Base-by-base conservation (phyloP, 2,329 filamentous ascomycete species). In the Arthrobotrys iridis region DNA sequence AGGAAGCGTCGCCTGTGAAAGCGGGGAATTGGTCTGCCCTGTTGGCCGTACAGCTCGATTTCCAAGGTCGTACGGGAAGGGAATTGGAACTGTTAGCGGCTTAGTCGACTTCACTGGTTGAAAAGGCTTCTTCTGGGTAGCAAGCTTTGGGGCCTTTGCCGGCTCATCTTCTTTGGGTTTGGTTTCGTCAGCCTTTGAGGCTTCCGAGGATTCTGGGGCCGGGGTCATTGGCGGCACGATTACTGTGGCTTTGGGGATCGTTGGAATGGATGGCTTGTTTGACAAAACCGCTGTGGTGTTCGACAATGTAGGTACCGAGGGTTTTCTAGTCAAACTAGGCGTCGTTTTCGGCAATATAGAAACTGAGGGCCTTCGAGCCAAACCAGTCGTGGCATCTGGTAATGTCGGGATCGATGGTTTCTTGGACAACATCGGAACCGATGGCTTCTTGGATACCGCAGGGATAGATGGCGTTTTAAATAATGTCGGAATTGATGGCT, bases 71-170 rank as follows among this genome's bases (percentile, higher is more conserved):
- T 57, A 46, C 43, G 60, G 70, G 46, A 74, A 74, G 24, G 70
- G 62, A 18, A 74, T 50, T 7, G 62, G 70, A 22, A 66, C 37
- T 48, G 70, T 74, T 26, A 67, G 40, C 18, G 70, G 70, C 37
- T 74, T 74, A 1, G 52, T 74, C 4, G 70, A 74, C 7, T 74
- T 74, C 18, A 67, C 43, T 4, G 70, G 70, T 13, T 67, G 55
- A 11, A 66, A 74, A 2, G 62, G 55, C 24, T 62, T 60, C 57
- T 74, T 74, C 13, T 59, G 68, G 10, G 57, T 46, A 26, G 48
- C 60, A 20, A 50, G 20, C 28, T 67, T 67, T 8, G 68, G 8
- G 4, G 62, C 8, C 22, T 46, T 46, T n/a, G 37, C 28, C 8
- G 46, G 26, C 6, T 60, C 52, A 13, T 15, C 15, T 4, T 40